These are phyloP conservation scores for Aschersonia sp. DNA, from an alignment of 2,329 filamentous ascomycete species.

Conservation along the genomic window DNA sequence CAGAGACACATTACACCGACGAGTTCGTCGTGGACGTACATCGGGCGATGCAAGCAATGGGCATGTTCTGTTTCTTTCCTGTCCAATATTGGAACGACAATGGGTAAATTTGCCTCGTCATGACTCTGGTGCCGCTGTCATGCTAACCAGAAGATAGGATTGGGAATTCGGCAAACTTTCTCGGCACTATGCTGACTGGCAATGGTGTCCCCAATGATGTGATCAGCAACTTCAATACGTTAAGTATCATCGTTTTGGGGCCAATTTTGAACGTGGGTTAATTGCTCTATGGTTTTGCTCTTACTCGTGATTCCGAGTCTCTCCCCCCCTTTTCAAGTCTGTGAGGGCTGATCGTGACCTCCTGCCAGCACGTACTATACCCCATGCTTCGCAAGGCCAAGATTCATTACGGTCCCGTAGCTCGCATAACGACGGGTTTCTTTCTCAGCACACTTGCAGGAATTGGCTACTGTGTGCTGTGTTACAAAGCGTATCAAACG, in stretches of 20 bases:
- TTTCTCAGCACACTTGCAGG: conserved; percentile 32
- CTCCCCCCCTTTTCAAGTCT: background rate
- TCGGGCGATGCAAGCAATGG: conserved; percentile 29
- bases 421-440: conserved; percentile 43
- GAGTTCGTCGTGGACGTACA: conserved; percentile 52
- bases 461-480: conserved; percentile 39
- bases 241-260: conserved; percentile 38
- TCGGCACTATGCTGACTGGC: conserved; percentile 26
- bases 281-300: background rate
- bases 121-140: background rate
- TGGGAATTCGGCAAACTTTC: conserved; percentile 19
- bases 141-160: conserved; percentile 10
- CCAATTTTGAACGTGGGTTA: conserved; percentile 11
- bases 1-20: conserved; percentile 45
- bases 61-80: conserved; percentile 26
- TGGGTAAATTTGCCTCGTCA: conserved; percentile 6
- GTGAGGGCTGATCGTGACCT: background rate
- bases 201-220: conserved; percentile 45
- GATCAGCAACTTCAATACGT: conserved; percentile 42
- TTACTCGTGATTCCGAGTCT: background rate
- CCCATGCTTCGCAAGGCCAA: conserved; percentile 34
- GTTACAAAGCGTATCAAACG: conserved; percentile 42
- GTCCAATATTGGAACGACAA: conserved; percentile 25
- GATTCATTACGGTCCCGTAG: conserved; percentile 44
- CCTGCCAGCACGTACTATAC: conserved; percentile 27